phyloP scores from a whole-genome alignment of 2,329 filamentous ascomycete species.

The Emmonsia crescens region DNA sequence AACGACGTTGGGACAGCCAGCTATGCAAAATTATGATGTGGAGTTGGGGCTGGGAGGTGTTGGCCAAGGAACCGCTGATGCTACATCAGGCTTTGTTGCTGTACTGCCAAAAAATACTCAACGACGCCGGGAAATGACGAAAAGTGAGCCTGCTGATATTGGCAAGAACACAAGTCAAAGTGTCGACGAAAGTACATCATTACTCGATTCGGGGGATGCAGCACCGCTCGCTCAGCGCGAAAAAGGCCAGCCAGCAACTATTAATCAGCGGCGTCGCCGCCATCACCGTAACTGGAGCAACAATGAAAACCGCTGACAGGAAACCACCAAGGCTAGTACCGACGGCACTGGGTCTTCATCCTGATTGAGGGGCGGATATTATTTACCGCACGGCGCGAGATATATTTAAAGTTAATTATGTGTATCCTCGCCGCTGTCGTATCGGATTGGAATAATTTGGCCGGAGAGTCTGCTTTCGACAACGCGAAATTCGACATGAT shows the following conservation, averaged over 20 bases:
- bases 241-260: not conserved
- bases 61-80: not conserved
- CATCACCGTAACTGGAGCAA: constrained; percentile 10
- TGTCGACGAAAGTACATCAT: not conserved
- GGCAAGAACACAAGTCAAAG: not conserved
- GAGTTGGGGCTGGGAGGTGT: not conserved
- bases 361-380: not conserved
- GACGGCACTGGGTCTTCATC: not conserved
- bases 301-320: constrained; percentile 6
- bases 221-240: not conserved
- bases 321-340: constrained; percentile 1
- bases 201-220: not conserved
- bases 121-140: constrained; percentile 12
- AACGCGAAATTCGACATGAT: not conserved
- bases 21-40: not conserved
- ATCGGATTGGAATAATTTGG: not conserved
- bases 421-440: not conserved
- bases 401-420: not conserved
- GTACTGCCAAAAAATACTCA: not conserved
- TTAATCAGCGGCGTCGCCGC: constrained; percentile 10
- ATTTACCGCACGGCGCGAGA: not conserved
- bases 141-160: constrained; percentile 13
- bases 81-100: not conserved
- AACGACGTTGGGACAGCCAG: not conserved
- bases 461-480: not conserved